A percentile compares a stretch with the other conserved stretches of the same genome.
Evolutionary conservation across 805 yeast species (phyloP).

Genomic region (Monosporozyma servazzii): DNA sequence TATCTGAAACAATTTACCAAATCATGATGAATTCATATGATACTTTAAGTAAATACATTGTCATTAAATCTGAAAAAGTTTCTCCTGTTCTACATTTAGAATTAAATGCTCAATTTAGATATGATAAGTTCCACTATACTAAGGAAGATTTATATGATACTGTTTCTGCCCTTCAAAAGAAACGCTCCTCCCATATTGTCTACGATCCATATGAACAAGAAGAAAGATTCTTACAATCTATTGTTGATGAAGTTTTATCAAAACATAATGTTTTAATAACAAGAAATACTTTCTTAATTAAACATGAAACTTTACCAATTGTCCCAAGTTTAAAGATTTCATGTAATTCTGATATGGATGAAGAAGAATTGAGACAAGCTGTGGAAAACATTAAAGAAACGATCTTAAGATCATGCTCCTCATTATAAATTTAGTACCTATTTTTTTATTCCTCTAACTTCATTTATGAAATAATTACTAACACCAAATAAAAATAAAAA

Average conservation of each 20-base stretch:
- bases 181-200: slow-evolving; percentile 26
- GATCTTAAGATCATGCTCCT: slow-evolving; percentile 8
- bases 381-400: slow-evolving; percentile 32
- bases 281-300: slow-evolving; percentile 53
- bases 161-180: slow-evolving; percentile 23
- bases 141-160: slow-evolving; percentile 21
- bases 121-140: slow-evolving; percentile 25
- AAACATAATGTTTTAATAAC: slow-evolving; percentile 50
- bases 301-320: slow-evolving; percentile 66
- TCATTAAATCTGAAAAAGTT: slow-evolving; percentile 44
- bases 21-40: slow-evolving; percentile 33
- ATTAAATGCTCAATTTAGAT: slow-evolving; percentile 35
- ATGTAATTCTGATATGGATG: slow-evolving; percentile 39
- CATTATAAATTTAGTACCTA: not conserved
- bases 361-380: slow-evolving; percentile 37
- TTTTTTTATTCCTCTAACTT: not conserved
- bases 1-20: slow-evolving; percentile 33
- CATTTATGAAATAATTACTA: not conserved
- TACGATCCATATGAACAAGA: slow-evolving; percentile 37
- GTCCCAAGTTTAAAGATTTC: slow-evolving; percentile 51
- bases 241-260: slow-evolving; percentile 48
- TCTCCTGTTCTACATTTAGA: slow-evolving; percentile 68
- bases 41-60: slow-evolving; percentile 33
- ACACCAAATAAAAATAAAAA: not conserved
- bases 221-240: slow-evolving; percentile 52